Evolutionary conservation across 306 rosid genomes (phyloP), one percentile per base, ranked within the genome.

Genomic region (Trifolium fragiferum): DNA sequence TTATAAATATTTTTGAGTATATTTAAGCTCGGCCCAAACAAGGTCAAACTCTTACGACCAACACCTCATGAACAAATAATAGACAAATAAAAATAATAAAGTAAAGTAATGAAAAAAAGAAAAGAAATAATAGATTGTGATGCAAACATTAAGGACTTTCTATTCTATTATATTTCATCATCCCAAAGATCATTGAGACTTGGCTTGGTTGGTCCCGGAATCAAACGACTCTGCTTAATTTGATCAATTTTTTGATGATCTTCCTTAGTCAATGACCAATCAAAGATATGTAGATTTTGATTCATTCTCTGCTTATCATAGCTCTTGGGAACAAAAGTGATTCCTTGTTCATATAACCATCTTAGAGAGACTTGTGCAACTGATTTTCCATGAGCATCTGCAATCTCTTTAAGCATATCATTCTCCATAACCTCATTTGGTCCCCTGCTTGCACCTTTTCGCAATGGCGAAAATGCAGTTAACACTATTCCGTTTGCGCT

Each of bases 401-500:
- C 95, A 3, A 89, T 86, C 5, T 86, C 80, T 46, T 82, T 79
- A 9, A 89, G 78, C 60, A 82, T 18, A 8, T 85, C 76, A 18
- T 76, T 85, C 50, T 89, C 92, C 89, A 87, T 54, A 2, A 88
- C 89, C 5, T 86, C 82, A 41, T 82, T 86, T 2, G 82, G 54
- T 0, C 96, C 90, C 61, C 85, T 84, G 21, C 86, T 78, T 0
- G 77, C 73, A 1, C 92, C 95, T 19, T 74, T 84, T 59, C 96
- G 85, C 55, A 90, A 38, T 0, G 96, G 92, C 1, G 90, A 90
- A 49, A 23, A 90, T 0, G 92, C 96, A 0, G 90, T 87, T 19
- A 90, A 54, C 0, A 84, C 49, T 58, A 90, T 70, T 1, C 89
- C 86, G 23, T 84, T 86, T 3, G 41, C 72, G 0, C 23, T 80